Evolutionary conservation across 2,329 filamentous ascomycete species (phyloP), one percentile per base, ranked within the genome.

Genomic region (Hypoxylon rubiginosum): DNA sequence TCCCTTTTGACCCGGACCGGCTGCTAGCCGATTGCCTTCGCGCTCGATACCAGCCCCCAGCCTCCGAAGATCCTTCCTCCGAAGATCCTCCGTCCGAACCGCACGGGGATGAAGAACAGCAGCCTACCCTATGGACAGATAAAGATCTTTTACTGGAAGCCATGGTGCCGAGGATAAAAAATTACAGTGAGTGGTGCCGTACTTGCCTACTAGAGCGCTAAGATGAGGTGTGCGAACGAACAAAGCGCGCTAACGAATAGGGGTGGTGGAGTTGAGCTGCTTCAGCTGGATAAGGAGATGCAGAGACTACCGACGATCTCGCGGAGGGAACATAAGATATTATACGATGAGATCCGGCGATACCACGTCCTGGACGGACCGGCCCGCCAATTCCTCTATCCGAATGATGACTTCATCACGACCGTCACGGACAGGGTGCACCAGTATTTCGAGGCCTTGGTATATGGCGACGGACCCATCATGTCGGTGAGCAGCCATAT

Each of bases 121-220:
- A n/a, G n/a, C n/a, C n/a, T n/a, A n/a, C n/a, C n/a, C n/a, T n/a
- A n/a, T 62, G 60, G 61, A 50, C 52, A 6, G 46, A 68, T n/a
- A 68, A 68, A 36, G 62, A 66, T n/a, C 49, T 57, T 7, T 34
- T 63, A n/a, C 9, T 66, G 13, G 62, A 68, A 48, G 34, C 58
- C 4, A 24, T 41, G 11, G 13, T 62, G 4, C 34, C 51, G 4
- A 60, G 36, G 19, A 5, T 61, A 4, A 66, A 60, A 21, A 48
- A 4, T 15, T 68, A 63, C 17, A 2, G 66, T 63, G 24, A 51
- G 66, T 55, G 6, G 10, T 26, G 50, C n/a, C n/a, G n/a, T n/a
- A n/a, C n/a, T n/a, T n/a, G n/a, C n/a, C n/a, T 24, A 11, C 15
- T 46, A n/a, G 7, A 4, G 2, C n/a, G 1, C 19, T 39, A 4